These are phyloP conservation scores for Patellaria atrata DNA, from an alignment of 495 filamentous ascomycete genomes.

Conservation along the genomic window DNA sequence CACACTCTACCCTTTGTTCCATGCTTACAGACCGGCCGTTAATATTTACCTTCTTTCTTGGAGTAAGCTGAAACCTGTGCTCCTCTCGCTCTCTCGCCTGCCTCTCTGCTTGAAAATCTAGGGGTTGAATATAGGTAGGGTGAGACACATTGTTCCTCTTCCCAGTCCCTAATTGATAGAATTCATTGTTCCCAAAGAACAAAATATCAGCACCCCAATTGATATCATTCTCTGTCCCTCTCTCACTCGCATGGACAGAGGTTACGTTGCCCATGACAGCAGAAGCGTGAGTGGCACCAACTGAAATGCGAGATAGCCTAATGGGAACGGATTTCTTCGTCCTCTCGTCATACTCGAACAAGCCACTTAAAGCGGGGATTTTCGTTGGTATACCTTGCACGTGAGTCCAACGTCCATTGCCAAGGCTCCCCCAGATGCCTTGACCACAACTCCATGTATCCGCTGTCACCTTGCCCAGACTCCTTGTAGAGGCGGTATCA, in stretches of 20 bases:
- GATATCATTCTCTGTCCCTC: constrained; percentile 41
- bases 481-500: constrained; percentile 19
- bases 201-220: constrained; percentile 77
- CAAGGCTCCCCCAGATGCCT: constrained; percentile 70
- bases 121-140: constrained; percentile 64
- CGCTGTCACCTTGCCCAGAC: constrained; percentile 41
- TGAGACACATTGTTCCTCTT: constrained; percentile 62
- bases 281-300: constrained; percentile 63
- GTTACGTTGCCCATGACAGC: constrained; percentile 72
- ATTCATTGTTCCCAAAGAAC: constrained; percentile 91
- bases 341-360: constrained; percentile 74
- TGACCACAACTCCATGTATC: constrained; percentile 79
- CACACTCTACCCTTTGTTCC: constrained; percentile 84
- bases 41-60: constrained; percentile 51
- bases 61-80: constrained; percentile 77
- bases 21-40: constrained; percentile 50
- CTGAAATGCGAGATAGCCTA: constrained; percentile 51
- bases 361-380: constrained; percentile 64
- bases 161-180: constrained; percentile 83
- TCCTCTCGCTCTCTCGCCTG: constrained; percentile 38
- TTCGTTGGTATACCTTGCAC: constrained; percentile 64
- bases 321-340: constrained; percentile 57
- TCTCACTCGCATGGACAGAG: constrained; percentile 30
- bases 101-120: constrained; percentile 40
- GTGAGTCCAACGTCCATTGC: constrained; percentile 84